Evolutionary conservation across 2,329 filamentous ascomycete species (phyloP).

Genomic region (Alternaria gansuensis): DNA sequence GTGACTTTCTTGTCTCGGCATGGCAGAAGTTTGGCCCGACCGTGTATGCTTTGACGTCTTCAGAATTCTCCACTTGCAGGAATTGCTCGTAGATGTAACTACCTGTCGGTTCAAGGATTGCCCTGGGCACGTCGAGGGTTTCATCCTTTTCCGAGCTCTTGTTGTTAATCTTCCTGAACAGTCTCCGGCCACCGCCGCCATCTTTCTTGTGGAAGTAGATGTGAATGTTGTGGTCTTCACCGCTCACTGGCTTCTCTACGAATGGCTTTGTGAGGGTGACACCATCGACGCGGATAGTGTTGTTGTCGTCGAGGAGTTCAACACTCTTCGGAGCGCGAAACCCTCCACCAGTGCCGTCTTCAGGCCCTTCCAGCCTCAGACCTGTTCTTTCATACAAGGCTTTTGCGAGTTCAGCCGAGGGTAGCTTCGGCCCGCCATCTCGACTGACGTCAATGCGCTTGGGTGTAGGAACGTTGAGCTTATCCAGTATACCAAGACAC

Average conservation of each 20-base stretch:
- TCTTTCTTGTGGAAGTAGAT: conserved; percentile 92
- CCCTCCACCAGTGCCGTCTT: conserved; percentile 71
- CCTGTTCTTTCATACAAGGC: conserved; percentile 83
- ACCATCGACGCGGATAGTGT: conserved; percentile 88
- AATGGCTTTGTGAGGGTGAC: conserved; percentile 86
- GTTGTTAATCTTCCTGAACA: conserved; percentile 98
- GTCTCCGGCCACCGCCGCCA: conserved; percentile 86
- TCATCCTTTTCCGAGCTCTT: conserved; percentile 96
- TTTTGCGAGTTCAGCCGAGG: conserved; percentile 80
- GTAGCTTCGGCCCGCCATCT: conserved; percentile 83
- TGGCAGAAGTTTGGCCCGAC: conserved; percentile 94
- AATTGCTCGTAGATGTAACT: conserved; percentile 99
- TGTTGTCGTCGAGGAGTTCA: conserved; percentile 87
- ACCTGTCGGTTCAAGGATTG: conserved; percentile 78
- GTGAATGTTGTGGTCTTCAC: conserved; percentile 98
- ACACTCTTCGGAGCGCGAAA: conserved; percentile 70
- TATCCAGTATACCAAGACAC: conserved; percentile 86
- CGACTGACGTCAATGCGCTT: conserved; percentile 88
- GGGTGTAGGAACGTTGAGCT: conserved; percentile 88
- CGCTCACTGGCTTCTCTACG: conserved; percentile 97
- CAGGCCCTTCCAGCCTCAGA: conserved; percentile 74
- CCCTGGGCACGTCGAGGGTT: conserved; percentile 77
- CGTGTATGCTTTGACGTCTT: conserved; percentile 98
- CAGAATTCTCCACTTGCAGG: conserved; percentile 93
- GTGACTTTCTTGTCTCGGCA: conserved; percentile 95